A percentile compares a stretch with the other conserved stretches of the same genome.
Evolutionary conservation across 495 filamentous ascomycete species (phyloP).

Genomic region (Penicillium salamii): DNA sequence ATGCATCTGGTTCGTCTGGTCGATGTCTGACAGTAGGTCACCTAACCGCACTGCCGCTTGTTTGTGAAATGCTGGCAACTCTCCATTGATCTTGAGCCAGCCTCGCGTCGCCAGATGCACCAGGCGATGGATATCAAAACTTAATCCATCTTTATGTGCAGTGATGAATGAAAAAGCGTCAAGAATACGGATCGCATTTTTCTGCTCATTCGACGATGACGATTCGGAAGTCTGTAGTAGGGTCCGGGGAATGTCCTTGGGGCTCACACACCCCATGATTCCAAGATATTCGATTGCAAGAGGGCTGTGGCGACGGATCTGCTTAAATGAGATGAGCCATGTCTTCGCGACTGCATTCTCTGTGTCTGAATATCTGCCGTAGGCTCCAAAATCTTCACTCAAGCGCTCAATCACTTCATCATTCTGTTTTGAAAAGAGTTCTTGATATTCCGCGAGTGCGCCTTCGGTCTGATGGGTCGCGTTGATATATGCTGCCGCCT

Average conservation of each 20-base stretch:
- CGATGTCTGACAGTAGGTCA: no score
- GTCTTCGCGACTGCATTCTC: conserved; percentile 49
- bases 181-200: conserved; percentile 26
- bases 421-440: conserved; percentile 37
- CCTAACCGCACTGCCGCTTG: no score
- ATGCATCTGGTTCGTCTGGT: no score
- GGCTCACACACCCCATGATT: conserved; percentile 44
- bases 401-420: conserved; percentile 31
- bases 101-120: conserved; percentile 42
- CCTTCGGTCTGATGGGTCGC: no score
- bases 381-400: conserved; percentile 44
- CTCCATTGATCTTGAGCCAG: no score
- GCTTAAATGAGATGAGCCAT: conserved; percentile 50
- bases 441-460: conserved; percentile 26
- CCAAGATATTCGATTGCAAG: conserved; percentile 36
- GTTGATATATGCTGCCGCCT: conserved; percentile 37
- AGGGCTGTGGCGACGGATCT: conserved; percentile 33
- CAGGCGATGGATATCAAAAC: conserved; percentile 43
- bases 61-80: no score
- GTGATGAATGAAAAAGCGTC: conserved; percentile 29
- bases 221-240: conserved; percentile 18
- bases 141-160: conserved; percentile 7
- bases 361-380: conserved; percentile 31
- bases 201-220: conserved; percentile 14
- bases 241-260: conserved; percentile 31